Evolutionary conservation across 352 stramenopile species (phyloP), one percentile per base, ranked within the genome.

Genomic region (Phytophthora citricola): DNA sequence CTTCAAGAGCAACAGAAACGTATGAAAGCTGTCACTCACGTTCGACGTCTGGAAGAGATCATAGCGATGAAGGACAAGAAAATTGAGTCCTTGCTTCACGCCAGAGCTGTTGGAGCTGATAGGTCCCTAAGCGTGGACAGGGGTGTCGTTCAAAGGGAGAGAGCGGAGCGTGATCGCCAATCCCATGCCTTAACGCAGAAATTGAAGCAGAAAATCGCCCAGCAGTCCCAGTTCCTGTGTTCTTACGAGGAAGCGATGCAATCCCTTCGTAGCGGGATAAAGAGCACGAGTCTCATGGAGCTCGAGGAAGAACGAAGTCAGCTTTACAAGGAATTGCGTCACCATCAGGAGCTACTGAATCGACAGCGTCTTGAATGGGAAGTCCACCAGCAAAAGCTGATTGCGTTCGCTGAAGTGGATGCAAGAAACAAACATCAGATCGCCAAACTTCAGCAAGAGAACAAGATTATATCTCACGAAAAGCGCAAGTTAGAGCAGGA

Each of bases 211-310:
- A 86, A 83, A 34, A 73, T 90, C 31, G 61, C 76, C 4, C 78
- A 91, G 43, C 83, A 91, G 50, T 78, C 63, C 5, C 74, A 86
- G 17, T 49, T 79, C n/a, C 38, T 91, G 1, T 65, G 55, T 4
- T 77, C 76, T 4, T 91, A 90, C 51, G 78, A 89, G 51, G 78
- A 89, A 32, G 74, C 74, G 1, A 85, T 89, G 73, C 80, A 91
- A 51, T 68, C 74, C 15, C 58, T 91, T 40, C 70, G 83, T 7
- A 74, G 62, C 49, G 71, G 70, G 7, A 62, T 78, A 38, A 89
- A 86, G 32, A 80, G 62, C 49, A 86, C 80, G 1, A 79, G 73
- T 50, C 53, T 85, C 12, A 82, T 89, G 69, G 76, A 91, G 50
- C 66, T 91, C 2, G 80, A 91, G 40, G 71, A 89, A 41, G 83